Conservation (phyloP, 2,329 filamentous ascomycete species). For the Talaromyces sp. region DNA sequence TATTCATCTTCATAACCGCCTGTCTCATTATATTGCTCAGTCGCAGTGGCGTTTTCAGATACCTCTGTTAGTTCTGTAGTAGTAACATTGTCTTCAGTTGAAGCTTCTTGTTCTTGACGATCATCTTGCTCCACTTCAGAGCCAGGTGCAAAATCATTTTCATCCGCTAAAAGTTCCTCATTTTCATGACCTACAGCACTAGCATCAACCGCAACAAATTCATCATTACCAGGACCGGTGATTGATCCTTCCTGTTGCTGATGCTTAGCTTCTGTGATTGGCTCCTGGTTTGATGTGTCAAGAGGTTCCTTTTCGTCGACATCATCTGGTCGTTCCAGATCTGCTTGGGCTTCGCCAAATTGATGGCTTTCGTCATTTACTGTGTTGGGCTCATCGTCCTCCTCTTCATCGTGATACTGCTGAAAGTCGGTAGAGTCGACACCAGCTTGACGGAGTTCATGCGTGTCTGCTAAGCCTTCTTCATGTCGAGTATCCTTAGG, state of each 20-base stretch:
- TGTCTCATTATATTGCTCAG: conserved; percentile 15
- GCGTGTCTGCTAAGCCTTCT: conserved; percentile 8
- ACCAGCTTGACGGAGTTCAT: neutral
- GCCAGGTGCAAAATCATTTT: neutral
- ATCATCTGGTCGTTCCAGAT: conserved; percentile 24
- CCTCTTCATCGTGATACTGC: conserved; percentile 9
- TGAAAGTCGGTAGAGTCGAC: neutral
- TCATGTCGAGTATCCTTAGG: neutral
- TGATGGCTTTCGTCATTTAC: neutral
- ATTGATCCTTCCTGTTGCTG: conserved; percentile 15
- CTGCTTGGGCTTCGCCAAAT: conserved; percentile 7
- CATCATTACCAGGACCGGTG: conserved; percentile 1
- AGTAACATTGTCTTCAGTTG: conserved; percentile 20
- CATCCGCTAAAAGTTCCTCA: neutral
- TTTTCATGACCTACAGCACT: conserved; percentile 13
- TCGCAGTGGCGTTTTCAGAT: conserved; percentile 20
- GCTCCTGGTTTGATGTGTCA: conserved; percentile 25
- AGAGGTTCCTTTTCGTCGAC: conserved; percentile 33
- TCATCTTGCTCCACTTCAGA: neutral
- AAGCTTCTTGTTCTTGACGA: neutral
- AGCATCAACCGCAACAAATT: conserved; percentile 10
- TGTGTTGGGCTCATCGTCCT: neutral
- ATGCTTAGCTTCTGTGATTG: conserved; percentile 20
- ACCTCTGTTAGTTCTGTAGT: neutral
- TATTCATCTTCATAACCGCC: conserved; percentile 1